Percentiles rank a stretch among this genome's conserved stretches.
These are phyloP conservation scores for Eucalyptus victrix DNA, from an alignment of 345 rosid species.

Conservation along the genomic window DNA sequence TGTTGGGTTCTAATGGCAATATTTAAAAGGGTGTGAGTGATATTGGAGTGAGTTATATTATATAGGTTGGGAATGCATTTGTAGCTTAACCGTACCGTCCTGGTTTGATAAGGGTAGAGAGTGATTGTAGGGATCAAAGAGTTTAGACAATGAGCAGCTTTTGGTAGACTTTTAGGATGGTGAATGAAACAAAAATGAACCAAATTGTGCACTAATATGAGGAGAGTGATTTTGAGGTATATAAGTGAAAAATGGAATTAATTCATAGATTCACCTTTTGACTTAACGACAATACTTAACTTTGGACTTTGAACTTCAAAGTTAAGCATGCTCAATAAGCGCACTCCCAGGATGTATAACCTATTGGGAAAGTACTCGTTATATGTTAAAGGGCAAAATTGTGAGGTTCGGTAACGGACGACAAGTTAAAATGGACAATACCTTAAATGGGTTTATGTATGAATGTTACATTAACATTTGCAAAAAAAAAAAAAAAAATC, in stretches of 20 bases:
- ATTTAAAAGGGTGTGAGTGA: neutral
- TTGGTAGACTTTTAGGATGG: neutral
- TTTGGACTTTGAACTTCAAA: neutral
- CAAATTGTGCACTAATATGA: neutral
- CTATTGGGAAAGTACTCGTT: neutral
- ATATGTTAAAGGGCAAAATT: no score
- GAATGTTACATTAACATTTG: neutral
- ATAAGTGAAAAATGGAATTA: neutral
- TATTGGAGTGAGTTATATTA: neutral
- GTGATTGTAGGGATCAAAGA: neutral
- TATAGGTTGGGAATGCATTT: neutral
- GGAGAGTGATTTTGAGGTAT: neutral
- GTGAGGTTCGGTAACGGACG: accelerated
- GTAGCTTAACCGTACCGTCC: neutral
- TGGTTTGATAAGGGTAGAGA: neutral
- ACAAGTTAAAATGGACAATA: neutral
- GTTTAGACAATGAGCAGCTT: neutral
- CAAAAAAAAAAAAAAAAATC: neutral
- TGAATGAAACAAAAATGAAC: neutral
- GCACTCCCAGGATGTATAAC: neutral
- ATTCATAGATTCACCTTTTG: neutral
- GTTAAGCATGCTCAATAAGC: neutral
- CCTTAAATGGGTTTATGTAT: neutral
- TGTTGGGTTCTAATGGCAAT: neutral
- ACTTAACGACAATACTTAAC: neutral